phyloP scores from a whole-genome alignment of 2,329 filamentous ascomycete species.

The Paecilomyces niveus region DNA sequence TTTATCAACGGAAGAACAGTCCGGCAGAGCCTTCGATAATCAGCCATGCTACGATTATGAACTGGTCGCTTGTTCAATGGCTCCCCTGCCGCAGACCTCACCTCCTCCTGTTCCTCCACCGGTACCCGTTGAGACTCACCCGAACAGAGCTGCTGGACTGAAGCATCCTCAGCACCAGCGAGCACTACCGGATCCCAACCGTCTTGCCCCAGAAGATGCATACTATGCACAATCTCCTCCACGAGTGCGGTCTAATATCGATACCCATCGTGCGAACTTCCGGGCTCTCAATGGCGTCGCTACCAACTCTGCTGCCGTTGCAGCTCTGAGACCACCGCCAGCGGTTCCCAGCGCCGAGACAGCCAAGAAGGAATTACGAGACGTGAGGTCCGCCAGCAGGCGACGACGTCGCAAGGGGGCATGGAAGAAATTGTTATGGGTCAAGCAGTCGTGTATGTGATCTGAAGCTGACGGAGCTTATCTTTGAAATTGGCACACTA shows the following conservation, averaged over 20 bases:
- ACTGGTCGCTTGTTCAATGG: slow-evolving; percentile 23
- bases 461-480: neutral
- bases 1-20: neutral
- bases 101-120: slow-evolving; percentile 35
- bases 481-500: neutral
- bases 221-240: slow-evolving; percentile 60
- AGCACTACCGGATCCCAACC: slow-evolving; percentile 53
- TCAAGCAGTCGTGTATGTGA: slow-evolving; percentile 80
- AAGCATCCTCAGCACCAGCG: slow-evolving; percentile 28
- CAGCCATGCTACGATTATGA: slow-evolving; percentile 23
- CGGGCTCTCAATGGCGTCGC: slow-evolving; percentile 31
- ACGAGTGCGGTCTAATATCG: slow-evolving; percentile 37
- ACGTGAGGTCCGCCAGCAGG: slow-evolving; percentile 52
- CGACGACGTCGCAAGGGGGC: slow-evolving; percentile 63
- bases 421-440: slow-evolving; percentile 97
- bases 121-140: slow-evolving; percentile 40
- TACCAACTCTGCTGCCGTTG: slow-evolving; percentile 32
- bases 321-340: slow-evolving; percentile 36
- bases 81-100: slow-evolving; percentile 21
- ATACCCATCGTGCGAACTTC: slow-evolving; percentile 30
- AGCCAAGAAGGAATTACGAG: slow-evolving; percentile 38
- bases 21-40: neutral
- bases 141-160: slow-evolving; percentile 31
- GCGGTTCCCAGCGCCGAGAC: slow-evolving; percentile 30
- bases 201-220: slow-evolving; percentile 78